A percentile compares a stretch with the other conserved stretches of the same genome.
Conservation (phyloP, 768 basidiomycete genomes). For the Trametes cingulata region DNA sequence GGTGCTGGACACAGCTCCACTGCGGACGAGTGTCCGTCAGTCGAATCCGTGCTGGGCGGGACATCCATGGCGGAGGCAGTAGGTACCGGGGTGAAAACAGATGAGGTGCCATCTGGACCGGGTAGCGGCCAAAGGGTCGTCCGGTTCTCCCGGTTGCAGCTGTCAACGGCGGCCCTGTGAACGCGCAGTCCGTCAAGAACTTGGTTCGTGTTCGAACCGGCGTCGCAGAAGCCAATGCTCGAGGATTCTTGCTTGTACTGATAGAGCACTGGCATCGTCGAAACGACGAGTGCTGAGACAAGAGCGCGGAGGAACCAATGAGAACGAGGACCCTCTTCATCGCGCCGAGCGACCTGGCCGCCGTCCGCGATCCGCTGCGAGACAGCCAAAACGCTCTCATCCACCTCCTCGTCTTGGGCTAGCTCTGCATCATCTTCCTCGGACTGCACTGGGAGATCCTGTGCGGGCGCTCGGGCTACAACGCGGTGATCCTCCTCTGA, state of each 20-base stretch:
- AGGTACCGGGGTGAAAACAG: conserved; percentile 16
- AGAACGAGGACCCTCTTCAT: not conserved
- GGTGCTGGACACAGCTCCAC: conserved; percentile 51
- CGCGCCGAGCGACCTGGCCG: conserved; percentile 26
- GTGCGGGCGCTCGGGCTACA: not conserved
- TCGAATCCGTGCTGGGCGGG: not conserved
- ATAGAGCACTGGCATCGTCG: conserved; percentile 30
- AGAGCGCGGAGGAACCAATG: conserved; percentile 45
- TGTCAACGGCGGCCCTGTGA: conserved; percentile 47
- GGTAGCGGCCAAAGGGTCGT: conserved; percentile 43
- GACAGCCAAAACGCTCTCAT: conserved; percentile 36
- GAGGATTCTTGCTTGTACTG: conserved; percentile 70
- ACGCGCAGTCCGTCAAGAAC: conserved; percentile 51
- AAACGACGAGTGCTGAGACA: conserved; percentile 34
- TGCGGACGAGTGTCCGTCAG: conserved; percentile 30
- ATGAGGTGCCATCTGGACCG: conserved; percentile 16
- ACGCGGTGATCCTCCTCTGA: conserved; percentile 1
- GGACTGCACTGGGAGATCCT: not conserved
- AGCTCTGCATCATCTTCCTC: conserved; percentile 23
- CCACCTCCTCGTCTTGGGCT: conserved; percentile 15
- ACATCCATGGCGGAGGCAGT: conserved; percentile 2
- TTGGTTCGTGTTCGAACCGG: conserved; percentile 59
- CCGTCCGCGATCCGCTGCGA: conserved; percentile 43
- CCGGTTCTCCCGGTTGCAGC: conserved; percentile 58
- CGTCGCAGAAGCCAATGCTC: conserved; percentile 75